Evolutionary conservation across 2,329 filamentous ascomycete genomes (phyloP), one percentile per base, ranked within the genome.

Genomic region (Aspergillus fijiensis): DNA sequence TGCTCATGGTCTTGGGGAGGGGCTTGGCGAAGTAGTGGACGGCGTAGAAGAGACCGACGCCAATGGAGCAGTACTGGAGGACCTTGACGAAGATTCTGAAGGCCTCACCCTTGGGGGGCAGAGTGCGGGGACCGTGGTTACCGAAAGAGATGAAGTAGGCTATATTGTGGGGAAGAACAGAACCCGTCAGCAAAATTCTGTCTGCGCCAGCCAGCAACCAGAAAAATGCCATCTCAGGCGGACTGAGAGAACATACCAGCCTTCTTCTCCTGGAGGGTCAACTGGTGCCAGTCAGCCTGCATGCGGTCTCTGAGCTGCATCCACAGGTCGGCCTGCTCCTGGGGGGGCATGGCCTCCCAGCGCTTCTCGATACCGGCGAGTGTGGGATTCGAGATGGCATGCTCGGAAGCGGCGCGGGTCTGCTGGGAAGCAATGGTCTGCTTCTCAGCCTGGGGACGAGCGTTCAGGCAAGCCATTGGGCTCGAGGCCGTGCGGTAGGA

Each of bases 71-170:
- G 73, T 91, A 89, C 71, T 88, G 77, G 63, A 82, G 74, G 60
- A 91, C 89, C 79, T 92, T 90, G 75, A 87, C 81, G 73, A 90
- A 84, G 70, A 98, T 84, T 77, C 88, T 93, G 80, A 86, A 85
- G 79, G 84, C 85, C 85, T 97, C 94, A 72, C 91, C 94, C 67
- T 95, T 90, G 64, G 94, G 91, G 68, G 89, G 79, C 65, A 84
- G 82, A 69, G 94, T 88, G 72, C 95, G 94, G 71, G 95, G 95
- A 60, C 95, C 95, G 80, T 99, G 95, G 74, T 93, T 89, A 68
- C 95, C 95, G 77, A 99, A 99, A 68, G 95, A 93, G 75, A 99
- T 96, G 89, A 91, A 99, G 87, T 98, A 99, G 67, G 95, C 95
- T 99, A 77, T 79, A 69, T 14, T 49, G 59, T 23, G 63, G 42